Evolutionary conservation across 148 eudicot genomes (phyloP).

Genomic region (Nepenthes mirabilis): DNA sequence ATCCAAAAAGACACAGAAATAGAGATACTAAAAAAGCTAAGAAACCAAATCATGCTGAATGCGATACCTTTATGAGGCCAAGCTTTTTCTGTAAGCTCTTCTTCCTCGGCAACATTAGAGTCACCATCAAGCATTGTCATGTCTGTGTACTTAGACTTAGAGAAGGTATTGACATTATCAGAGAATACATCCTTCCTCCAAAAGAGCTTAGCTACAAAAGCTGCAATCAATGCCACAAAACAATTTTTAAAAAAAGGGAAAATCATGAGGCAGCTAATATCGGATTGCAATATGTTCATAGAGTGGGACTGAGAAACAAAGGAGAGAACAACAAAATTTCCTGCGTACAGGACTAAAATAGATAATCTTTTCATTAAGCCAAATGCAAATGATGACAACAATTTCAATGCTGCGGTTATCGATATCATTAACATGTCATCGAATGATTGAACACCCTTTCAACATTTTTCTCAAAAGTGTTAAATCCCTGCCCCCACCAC

Average conservation of each 20-base stretch:
- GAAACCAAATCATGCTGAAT: background rate
- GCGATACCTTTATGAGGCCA: conserved; percentile 26
- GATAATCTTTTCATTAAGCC: too few species aligned
- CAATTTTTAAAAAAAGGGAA: background rate
- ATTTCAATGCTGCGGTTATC: too few species aligned
- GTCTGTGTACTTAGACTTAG: conserved; percentile 23
- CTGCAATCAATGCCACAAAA: conserved; percentile 18
- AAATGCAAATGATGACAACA: too few species aligned
- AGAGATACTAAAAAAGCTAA: background rate
- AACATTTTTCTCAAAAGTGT: too few species aligned
- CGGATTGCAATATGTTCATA: too few species aligned
- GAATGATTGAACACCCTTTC: too few species aligned
- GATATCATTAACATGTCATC: too few species aligned
- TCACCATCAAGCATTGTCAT: conserved; percentile 20
- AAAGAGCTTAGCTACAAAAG: conserved; percentile 45
- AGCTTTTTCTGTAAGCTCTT: conserved; percentile 15
- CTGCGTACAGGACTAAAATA: too few species aligned
- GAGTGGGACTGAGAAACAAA: too few species aligned
- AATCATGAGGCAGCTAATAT: background rate
- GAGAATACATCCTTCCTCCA: conserved; percentile 24
- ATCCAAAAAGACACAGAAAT: background rate
- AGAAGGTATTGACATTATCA: conserved; percentile 24
- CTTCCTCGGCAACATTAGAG: conserved; percentile 9
- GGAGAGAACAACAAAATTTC: too few species aligned
- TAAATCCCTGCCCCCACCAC: too few species aligned